Evolutionary conservation across 78 protist genomes (phyloP), one percentile per base, ranked within the genome.

Genomic region (Dictyostelium brefeldianum): DNA sequence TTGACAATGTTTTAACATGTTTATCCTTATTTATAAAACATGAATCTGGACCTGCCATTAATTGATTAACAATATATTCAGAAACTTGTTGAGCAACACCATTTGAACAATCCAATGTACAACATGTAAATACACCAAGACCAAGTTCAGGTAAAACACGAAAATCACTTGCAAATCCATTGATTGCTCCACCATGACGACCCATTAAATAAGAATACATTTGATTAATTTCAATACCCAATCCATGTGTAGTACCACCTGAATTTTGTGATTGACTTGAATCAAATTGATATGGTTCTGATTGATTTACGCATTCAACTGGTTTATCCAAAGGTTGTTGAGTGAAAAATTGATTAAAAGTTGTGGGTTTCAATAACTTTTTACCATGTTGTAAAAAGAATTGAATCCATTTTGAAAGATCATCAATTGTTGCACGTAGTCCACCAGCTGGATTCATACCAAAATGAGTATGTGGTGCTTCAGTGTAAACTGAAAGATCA

Each of bases 91-190:
- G 6, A 2, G 65, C 9, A 11, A 87, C 22, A 2, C 78, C 27
- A 47, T 87, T 77, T 22, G 22, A n/a, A 9, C 75, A 65, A 70
- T 87, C 93, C 47, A 87, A 53, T 18, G 93, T 87, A 3, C 80
- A 48, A 8, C 41, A 47, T 36, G 56, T 25, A 18, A 57, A 87
- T 12, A 74, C 20, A 12, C 85, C 83, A 3, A 87, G 17, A 17
- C 84, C 84, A 10, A 87, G 18, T 18, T 59, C 84, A 6, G 93
- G 93, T 41, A 87, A 20, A 18, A 65, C 84, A 0, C 93, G 17
- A 43, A 87, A 87, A n/a, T 87, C 93, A 65, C 80, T 87, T 18
- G 93, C 93, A 48, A 77, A 87, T 4, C 93, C 93, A 77, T 87
- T 74, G 67, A 87, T 22, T 20, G 93, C 93, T 0, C 93, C 93